These are phyloP conservation scores for Ophiosphaerella korrae DNA, from an alignment of 2,329 filamentous ascomycete genomes.

Conservation along the genomic window DNA sequence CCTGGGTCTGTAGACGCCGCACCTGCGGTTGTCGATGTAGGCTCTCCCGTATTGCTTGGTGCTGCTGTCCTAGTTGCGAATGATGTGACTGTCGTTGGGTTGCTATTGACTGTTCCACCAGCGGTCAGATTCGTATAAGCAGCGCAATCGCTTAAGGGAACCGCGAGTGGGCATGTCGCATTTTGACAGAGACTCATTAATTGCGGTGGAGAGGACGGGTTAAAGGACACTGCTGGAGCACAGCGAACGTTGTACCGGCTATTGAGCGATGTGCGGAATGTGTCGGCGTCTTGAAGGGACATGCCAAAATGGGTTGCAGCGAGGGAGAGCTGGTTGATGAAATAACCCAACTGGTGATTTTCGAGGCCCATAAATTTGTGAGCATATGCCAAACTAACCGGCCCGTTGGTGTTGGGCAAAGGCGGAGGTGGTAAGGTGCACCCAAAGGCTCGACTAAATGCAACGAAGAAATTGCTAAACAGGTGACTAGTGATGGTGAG, in stretches of 20 bases:
- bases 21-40: background rate
- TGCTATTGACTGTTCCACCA: background rate
- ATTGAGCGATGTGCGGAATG: constrained; percentile 1
- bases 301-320: constrained; percentile 2
- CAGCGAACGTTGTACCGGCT: constrained; percentile 2
- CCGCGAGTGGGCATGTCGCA: constrained; percentile 3
- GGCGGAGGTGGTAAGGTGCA: constrained; percentile 1
- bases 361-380: constrained; percentile 6
- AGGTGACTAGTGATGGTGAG: background rate
- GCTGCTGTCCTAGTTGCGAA: background rate
- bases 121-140: constrained; percentile 3
- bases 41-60: background rate
- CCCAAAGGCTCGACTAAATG: constrained; percentile 3
- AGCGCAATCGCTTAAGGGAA: constrained; percentile 1
- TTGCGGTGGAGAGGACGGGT: background rate
- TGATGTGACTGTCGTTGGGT: constrained; percentile 1
- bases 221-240: constrained; percentile 1
- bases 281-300: constrained; percentile 1
- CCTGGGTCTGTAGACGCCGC: background rate
- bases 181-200: constrained; percentile 5
- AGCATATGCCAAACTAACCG: constrained; percentile 1
- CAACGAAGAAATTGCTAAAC: constrained; percentile 4
- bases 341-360: constrained; percentile 4
- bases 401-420: constrained; percentile 2
- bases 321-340: constrained; percentile 2